Percentiles rank a stretch among this genome's conserved stretches.
Evolutionary conservation across 768 basidiomycete genomes (phyloP).

Genomic region (Epithele typhae): DNA sequence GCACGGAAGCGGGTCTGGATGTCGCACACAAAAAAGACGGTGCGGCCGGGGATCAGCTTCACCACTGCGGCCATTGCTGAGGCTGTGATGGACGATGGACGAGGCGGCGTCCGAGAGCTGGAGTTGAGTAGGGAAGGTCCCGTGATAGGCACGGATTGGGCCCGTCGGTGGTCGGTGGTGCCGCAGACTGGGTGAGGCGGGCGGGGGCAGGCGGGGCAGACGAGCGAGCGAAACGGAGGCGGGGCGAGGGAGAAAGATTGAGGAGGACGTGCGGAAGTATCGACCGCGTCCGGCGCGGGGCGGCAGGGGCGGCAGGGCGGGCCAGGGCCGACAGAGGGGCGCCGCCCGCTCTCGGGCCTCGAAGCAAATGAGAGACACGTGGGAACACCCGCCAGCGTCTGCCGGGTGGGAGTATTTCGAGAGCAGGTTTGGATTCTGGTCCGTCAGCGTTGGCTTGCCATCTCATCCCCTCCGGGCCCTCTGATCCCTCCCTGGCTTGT

Average conservation of each 20-base stretch:
- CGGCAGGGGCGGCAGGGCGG: too few species aligned
- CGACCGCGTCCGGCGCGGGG: too few species aligned
- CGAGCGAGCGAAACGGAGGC: not conserved
- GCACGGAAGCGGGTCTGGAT: slow-evolving; percentile 73
- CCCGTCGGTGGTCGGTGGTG: not conserved
- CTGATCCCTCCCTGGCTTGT: slow-evolving; percentile 5
- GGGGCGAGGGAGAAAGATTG: not conserved
- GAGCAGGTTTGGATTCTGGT: too few species aligned
- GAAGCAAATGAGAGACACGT: too few species aligned
- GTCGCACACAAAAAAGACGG: slow-evolving; percentile 80
- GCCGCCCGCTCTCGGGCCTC: too few species aligned
- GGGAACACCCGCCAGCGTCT: too few species aligned
- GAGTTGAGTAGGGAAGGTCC: not conserved
- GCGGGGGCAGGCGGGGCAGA: too few species aligned
- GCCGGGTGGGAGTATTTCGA: too few species aligned
- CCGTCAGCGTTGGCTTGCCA: slow-evolving; percentile 7
- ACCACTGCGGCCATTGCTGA: slow-evolving; percentile 16
- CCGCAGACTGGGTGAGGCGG: not conserved
- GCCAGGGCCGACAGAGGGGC: too few species aligned
- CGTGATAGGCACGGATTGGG: not conserved
- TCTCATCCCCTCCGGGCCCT: slow-evolving; percentile 9
- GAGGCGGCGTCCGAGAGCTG: not conserved
- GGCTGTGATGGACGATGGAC: not conserved
- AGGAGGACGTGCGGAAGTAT: too few species aligned
- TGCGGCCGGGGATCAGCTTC: slow-evolving; percentile 34